These are phyloP conservation scores for Colletotrichum sp. DNA, from an alignment of 2,329 filamentous ascomycete genomes.

Conservation along the genomic window DNA sequence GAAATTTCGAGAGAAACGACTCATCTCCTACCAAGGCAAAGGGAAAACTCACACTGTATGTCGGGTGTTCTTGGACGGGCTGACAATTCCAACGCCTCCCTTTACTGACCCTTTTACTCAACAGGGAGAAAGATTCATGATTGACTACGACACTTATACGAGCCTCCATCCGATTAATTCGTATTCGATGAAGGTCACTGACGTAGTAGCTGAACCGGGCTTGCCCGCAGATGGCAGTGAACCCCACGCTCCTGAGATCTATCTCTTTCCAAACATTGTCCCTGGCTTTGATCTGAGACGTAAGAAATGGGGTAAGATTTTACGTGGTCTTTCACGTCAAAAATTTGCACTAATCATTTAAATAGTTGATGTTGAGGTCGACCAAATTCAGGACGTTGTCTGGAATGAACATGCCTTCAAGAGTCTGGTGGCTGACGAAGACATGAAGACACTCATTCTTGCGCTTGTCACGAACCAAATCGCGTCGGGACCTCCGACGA, in stretches of 20 bases:
- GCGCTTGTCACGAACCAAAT: slow-evolving; percentile 33
- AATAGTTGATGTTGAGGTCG: background rate
- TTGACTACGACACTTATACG: background rate
- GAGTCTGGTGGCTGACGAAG: slow-evolving; percentile 14
- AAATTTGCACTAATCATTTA: background rate
- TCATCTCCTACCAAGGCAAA: background rate
- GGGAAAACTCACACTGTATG: background rate
- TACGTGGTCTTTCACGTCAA: too few species aligned
- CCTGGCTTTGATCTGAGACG: background rate
- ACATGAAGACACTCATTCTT: slow-evolving; percentile 32
- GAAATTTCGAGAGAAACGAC: background rate
- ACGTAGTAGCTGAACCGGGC: background rate
- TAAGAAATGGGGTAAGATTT: background rate
- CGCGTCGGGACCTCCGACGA: slow-evolving; percentile 39
- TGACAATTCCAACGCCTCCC: too few species aligned
- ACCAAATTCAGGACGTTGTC: background rate
- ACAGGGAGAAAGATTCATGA: background rate
- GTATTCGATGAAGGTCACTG: background rate
- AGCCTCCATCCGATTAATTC: background rate
- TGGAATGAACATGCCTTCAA: slow-evolving; percentile 24
- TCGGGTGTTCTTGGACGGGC: background rate
- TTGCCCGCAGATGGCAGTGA: background rate
- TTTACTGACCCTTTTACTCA: too few species aligned
- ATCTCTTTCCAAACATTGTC: background rate
- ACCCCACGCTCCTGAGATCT: background rate